Evolutionary conservation across 2,329 filamentous ascomycete genomes (phyloP).

Genomic region (Pseudonectria foliicola): DNA sequence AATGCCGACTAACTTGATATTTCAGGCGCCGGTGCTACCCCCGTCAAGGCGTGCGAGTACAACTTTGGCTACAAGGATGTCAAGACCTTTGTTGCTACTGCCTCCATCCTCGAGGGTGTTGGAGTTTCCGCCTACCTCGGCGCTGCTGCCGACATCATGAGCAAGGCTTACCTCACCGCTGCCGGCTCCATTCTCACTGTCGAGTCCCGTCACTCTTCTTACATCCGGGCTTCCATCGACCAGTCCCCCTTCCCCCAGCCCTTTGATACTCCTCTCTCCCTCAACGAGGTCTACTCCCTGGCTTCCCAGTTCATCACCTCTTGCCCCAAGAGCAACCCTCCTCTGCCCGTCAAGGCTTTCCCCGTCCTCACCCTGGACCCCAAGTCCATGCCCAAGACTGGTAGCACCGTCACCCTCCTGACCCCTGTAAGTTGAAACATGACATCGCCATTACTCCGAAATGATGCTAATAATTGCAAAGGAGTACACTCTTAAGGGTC

Average conservation of each 20-base stretch:
- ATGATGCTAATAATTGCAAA: too few relatives aligned
- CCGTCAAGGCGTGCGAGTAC: conserved; percentile 50
- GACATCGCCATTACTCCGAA: too few relatives aligned
- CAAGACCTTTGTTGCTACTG: conserved; percentile 53
- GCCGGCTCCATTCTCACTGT: conserved; percentile 58
- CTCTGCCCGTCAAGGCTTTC: conserved; percentile 55
- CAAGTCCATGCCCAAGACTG: conserved; percentile 16
- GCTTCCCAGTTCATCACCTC: conserved; percentile 53
- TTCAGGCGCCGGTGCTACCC: conserved; percentile 34
- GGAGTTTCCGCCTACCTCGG: conserved; percentile 59
- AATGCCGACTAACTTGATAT: too few relatives aligned
- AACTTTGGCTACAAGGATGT: conserved; percentile 51
- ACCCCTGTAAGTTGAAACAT: conserved; percentile 21
- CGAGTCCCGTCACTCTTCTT: conserved; percentile 57
- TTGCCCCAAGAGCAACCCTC: conserved; percentile 48
- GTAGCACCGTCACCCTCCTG: conserved; percentile 18
- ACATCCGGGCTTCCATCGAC: conserved; percentile 44
- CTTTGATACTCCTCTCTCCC: conserved; percentile 52
- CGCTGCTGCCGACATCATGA: conserved; percentile 51
- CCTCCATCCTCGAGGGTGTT: conserved; percentile 57
- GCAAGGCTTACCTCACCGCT: conserved; percentile 49
- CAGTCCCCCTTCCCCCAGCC: conserved; percentile 49
- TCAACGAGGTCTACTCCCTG: conserved; percentile 57
- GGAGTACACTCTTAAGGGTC: conserved; percentile 18
- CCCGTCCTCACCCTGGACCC: conserved; percentile 35